Evolutionary conservation across 768 basidiomycete genomes (phyloP).

Genomic region (Grammothele lineata): DNA sequence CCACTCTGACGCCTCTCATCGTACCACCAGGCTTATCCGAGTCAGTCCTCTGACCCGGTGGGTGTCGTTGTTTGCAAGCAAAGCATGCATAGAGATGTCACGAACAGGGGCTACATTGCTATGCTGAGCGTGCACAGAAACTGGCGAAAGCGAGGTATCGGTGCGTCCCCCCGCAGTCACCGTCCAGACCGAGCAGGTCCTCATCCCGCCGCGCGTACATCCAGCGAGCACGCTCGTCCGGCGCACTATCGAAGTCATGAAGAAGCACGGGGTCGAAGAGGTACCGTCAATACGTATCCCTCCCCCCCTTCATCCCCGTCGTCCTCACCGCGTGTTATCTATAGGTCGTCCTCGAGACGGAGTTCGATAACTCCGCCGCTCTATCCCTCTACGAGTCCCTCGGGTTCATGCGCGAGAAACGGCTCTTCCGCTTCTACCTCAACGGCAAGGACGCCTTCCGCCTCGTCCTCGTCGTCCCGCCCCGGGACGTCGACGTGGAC

Average conservation of each 20-base stretch:
- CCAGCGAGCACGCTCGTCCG: slow-evolving; percentile 82
- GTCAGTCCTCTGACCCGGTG: slow-evolving; percentile 54
- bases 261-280: slow-evolving; percentile 77
- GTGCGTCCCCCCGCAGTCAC: slow-evolving; percentile 46
- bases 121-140: slow-evolving; percentile 89
- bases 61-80: slow-evolving; percentile 98
- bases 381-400: slow-evolving; percentile 86
- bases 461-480: slow-evolving; percentile 61
- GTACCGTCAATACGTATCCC: slow-evolving; percentile 37
- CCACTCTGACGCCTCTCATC: too few relatives aligned
- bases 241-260: slow-evolving; percentile 83
- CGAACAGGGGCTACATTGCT: slow-evolving; percentile 93
- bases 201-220: background rate
- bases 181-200: slow-evolving; percentile 1
- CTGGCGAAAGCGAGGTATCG: slow-evolving; percentile 90
- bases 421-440: slow-evolving; percentile 91
- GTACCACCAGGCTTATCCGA: slow-evolving; percentile 51
- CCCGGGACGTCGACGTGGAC: slow-evolving; percentile 7
- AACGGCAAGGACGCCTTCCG: slow-evolving; percentile 96
- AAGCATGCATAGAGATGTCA: slow-evolving; percentile 70
- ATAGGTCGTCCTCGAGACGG: slow-evolving; percentile 93
- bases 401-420: slow-evolving; percentile 95
- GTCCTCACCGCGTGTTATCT: too few relatives aligned
- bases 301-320: too few relatives aligned
- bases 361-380: slow-evolving; percentile 87